Evolutionary conservation across 2,329 filamentous ascomycete genomes (phyloP), one percentile per base, ranked within the genome.

Genomic region (Venturia aucupariae): DNA sequence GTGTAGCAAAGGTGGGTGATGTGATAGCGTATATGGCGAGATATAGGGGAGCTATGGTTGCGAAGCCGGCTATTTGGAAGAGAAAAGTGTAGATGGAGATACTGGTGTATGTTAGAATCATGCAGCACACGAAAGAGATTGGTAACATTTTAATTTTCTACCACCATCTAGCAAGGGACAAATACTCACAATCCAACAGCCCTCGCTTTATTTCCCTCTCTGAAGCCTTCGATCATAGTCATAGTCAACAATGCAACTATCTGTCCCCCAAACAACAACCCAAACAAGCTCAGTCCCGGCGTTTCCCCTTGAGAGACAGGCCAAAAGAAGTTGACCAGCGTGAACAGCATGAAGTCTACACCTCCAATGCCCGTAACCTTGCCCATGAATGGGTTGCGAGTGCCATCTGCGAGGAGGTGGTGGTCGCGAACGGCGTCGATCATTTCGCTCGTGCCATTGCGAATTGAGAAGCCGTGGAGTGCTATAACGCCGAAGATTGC

Each of bases 301-400:
- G 19, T 55, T 60, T 60, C 59, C 19, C 11, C 41, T 13, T 41
- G 35, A 5, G 22, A n/a, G 13, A 46, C n/a, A 17, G 62, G 62
- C 62, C 46, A 63, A n/a, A 63, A 63, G 51, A 63, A 59, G 27
- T 57, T 38, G 22, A 63, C 48, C 46, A 63, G n/a, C 0, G 46
- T 57, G 17, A 38, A 46, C 19, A 63, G 48, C n/a, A 63, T 27
- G 46, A 35, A 24, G 35, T 63, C 62, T 17, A 63, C 27, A 13
- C 24, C 46, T n/a, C 30, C 48, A 24, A 57, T 38, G 4, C 62
- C 62, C 4, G 62, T 63, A 1, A 63, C 4, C 1, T 42, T 63
- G 10, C 41, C 46, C 13, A n/a, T 32, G 10, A 35, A 62, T 35
- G 51, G 51, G 19, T 57, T 57, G 3, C 17, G 30, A 17, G 27